These are phyloP conservation scores for Alternaria sp. DNA, from an alignment of 2,329 filamentous ascomycete species.

Conservation along the genomic window DNA sequence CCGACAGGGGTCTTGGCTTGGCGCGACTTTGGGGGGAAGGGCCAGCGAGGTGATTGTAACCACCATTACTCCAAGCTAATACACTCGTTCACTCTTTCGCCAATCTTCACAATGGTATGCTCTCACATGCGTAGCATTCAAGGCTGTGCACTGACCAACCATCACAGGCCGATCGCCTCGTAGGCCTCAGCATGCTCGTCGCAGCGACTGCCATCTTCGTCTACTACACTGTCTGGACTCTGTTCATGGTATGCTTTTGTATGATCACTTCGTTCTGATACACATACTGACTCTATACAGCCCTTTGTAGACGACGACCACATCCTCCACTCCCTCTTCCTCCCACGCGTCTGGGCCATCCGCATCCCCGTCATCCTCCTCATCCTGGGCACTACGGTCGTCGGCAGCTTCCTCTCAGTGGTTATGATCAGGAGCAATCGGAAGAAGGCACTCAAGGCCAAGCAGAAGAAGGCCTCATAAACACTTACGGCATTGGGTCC, in stretches of 20 bases:
- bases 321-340: slow-evolving; percentile 92
- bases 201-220: slow-evolving; percentile 75
- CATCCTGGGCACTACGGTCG: slow-evolving; percentile 87
- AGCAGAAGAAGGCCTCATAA: slow-evolving; percentile 78
- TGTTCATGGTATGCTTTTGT: slow-evolving; percentile 80
- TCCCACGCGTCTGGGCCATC: slow-evolving; percentile 97
- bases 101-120: slow-evolving; percentile 39
- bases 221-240: slow-evolving; percentile 98
- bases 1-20: slow-evolving; percentile 22
- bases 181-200: slow-evolving; percentile 78
- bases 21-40: slow-evolving; percentile 20
- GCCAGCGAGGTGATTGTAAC: slow-evolving; percentile 26
- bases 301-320: slow-evolving; percentile 97
- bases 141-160: slow-evolving; percentile 7
- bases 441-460: slow-evolving; percentile 96
- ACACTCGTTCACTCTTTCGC: slow-evolving; percentile 22
- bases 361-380: slow-evolving; percentile 97
- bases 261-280: not conserved
- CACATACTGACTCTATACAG: slow-evolving; percentile 55
- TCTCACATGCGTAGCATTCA: not conserved
- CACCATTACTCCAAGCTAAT: slow-evolving; percentile 12
- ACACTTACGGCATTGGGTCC: not conserved
- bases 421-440: slow-evolving; percentile 99
- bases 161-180: slow-evolving; percentile 84
- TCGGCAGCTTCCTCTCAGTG: slow-evolving; percentile 92